A percentile compares a stretch with the other conserved stretches of the same genome.
These are phyloP conservation scores for Manihot esculenta DNA, from an alignment of 441 rosid species.

Conservation along the genomic window DNA sequence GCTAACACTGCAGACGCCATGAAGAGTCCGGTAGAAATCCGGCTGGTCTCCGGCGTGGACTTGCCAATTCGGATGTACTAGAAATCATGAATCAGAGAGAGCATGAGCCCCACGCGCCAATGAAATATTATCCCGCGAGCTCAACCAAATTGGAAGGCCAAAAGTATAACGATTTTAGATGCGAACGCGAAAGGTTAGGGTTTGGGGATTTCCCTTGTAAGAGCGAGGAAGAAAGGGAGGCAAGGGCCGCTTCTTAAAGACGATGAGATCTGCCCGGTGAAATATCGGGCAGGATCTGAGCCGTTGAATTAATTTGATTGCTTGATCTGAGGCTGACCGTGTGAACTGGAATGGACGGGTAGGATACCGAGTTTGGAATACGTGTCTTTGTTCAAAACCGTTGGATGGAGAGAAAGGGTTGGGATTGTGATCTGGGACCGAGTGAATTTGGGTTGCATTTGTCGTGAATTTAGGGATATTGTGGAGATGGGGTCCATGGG, in stretches of 20 bases:
- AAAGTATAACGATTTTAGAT: background rate
- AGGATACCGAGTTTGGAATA: constrained; percentile 22
- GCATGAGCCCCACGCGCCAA: constrained; percentile 25
- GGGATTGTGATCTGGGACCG: constrained; percentile 20
- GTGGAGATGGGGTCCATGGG: constrained; percentile 19
- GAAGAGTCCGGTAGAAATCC: constrained; percentile 26
- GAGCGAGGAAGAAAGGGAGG: constrained; percentile 43
- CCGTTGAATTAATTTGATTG: constrained; percentile 25
- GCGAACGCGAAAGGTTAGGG: constrained; percentile 24
- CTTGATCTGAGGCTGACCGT: constrained; percentile 30
- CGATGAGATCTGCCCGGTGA: constrained; percentile 55
- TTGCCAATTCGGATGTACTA: constrained; percentile 14
- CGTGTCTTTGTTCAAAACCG: constrained; percentile 26
- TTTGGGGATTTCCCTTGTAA: constrained; percentile 34
- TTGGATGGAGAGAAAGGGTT: constrained; percentile 24
- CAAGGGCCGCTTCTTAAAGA: constrained; percentile 55
- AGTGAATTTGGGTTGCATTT: constrained; percentile 41
- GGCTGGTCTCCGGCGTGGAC: constrained; percentile 23
- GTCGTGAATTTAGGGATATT: constrained; percentile 43
- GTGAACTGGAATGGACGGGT: constrained; percentile 48
- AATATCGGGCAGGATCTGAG: constrained; percentile 35
- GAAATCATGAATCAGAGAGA: constrained; percentile 26
- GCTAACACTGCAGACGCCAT: constrained; percentile 80
- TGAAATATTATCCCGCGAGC: background rate
- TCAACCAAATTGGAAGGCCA: background rate